These are phyloP conservation scores for Capsicum rhomboideum DNA, from an alignment of 257 asterid genomes.

Conservation along the genomic window DNA sequence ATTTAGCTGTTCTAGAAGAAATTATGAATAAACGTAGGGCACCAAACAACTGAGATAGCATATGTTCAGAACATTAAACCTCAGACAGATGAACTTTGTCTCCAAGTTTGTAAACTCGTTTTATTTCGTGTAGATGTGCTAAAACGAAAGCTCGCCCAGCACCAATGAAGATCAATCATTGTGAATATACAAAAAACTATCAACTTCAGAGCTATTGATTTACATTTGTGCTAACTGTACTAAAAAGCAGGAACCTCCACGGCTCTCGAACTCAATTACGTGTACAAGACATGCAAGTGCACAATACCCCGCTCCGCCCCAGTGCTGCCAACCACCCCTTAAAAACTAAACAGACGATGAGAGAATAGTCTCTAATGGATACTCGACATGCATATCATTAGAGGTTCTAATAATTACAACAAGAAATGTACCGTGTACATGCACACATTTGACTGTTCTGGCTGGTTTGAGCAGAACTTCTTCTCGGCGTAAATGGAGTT, in stretches of 20 bases:
- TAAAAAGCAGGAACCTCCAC: not conserved
- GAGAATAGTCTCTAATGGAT: not conserved
- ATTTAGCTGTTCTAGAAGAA: too few relatives aligned
- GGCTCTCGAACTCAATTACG: not conserved
- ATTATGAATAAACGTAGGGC: too few relatives aligned
- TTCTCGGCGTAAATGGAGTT: not conserved
- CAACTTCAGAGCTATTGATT: not conserved
- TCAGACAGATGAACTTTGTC: not conserved
- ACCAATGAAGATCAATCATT: not conserved
- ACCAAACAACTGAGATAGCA: too few relatives aligned
- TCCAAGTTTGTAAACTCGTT: not conserved
- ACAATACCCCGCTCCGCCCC: not conserved
- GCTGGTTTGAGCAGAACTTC: not conserved
- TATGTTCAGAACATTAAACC: not conserved
- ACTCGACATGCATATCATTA: not conserved
- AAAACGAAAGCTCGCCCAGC: not conserved
- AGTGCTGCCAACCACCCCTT: not conserved
- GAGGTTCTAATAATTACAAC: not conserved
- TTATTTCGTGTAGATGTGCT: not conserved
- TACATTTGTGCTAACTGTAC: not conserved
- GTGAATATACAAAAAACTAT: not conserved
- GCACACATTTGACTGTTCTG: not conserved
- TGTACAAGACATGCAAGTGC: not conserved
- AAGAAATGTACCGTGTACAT: not conserved
- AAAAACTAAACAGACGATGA: not conserved